A percentile compares a stretch with the other conserved stretches of the same genome.
phyloP scores from a whole-genome alignment of 2,329 filamentous ascomycete species.

The Fusarium multiceps region DNA sequence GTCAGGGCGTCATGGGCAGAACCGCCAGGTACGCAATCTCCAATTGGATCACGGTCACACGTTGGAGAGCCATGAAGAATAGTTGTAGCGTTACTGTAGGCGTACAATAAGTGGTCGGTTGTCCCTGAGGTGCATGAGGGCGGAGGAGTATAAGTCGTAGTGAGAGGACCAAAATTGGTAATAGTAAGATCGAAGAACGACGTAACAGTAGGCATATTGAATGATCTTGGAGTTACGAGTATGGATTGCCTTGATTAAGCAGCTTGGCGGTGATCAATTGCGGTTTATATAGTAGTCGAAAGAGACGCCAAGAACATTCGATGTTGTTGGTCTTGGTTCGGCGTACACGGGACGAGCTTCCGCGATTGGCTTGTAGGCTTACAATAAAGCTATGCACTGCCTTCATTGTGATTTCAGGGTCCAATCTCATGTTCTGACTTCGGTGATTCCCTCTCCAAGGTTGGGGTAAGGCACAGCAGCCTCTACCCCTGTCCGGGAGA shows the following conservation, averaged over 20 bases:
- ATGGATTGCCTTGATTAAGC: not conserved
- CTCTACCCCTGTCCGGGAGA: not conserved
- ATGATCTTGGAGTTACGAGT: not conserved
- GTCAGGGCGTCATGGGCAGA: conserved; percentile 18
- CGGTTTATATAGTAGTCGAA: not conserved
- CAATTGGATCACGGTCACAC: conserved; percentile 8
- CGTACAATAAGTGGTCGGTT: conserved; percentile 11
- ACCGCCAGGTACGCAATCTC: conserved; percentile 42
- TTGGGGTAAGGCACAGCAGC: conserved; percentile 7
- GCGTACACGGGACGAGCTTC: not conserved
- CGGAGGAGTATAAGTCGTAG: conserved; percentile 46
- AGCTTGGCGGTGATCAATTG: not conserved
- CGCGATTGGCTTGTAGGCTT: not conserved
- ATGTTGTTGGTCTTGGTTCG: not conserved
- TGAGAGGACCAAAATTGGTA: conserved; percentile 48
- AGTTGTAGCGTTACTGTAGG: not conserved
- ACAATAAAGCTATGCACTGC: not conserved
- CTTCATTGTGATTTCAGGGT: not conserved
- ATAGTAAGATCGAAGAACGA: conserved; percentile 36
- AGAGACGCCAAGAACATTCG: not conserved
- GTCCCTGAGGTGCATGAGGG: conserved; percentile 35
- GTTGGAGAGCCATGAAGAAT: conserved; percentile 4
- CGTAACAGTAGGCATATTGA: conserved; percentile 44
- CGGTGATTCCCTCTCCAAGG: conserved; percentile 5
- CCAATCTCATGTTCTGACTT: not conserved